Conservation (phyloP, 1,284 basidiomycete species). For the Ustilago sp. region DNA sequence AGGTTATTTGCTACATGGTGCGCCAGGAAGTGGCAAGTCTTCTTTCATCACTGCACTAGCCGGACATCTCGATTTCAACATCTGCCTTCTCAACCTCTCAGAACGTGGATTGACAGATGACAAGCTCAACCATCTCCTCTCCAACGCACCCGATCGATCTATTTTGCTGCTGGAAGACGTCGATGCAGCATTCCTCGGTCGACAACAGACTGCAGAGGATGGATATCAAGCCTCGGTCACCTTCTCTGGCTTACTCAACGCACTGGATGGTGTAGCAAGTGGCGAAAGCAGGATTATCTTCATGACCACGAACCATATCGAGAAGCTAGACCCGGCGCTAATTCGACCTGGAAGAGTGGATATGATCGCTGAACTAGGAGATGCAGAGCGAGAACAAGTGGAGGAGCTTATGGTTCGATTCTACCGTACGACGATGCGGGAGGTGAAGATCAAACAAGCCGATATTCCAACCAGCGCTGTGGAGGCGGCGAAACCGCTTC, state of each 20-base stretch:
- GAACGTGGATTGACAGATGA: constrained; percentile 97
- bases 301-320: constrained; percentile 97
- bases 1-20: constrained; percentile 94
- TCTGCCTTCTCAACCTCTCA: constrained; percentile 94
- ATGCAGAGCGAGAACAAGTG: constrained; percentile 87
- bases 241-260: constrained; percentile 97
- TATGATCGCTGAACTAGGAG: constrained; percentile 84
- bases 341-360: constrained; percentile 96
- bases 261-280: constrained; percentile 95
- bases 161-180: constrained; percentile 96
- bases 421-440: constrained; percentile 73
- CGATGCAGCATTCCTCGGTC: constrained; percentile 87
- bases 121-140: constrained; percentile 91
- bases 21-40: constrained; percentile 97
- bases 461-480: constrained; percentile 14
- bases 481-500: constrained; percentile 29
- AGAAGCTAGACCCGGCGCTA: constrained; percentile 80
- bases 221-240: constrained; percentile 78
- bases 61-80: constrained; percentile 88
- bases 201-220: constrained; percentile 56
- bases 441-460: constrained; percentile 29
- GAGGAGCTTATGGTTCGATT: constrained; percentile 84
- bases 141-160: constrained; percentile 90
- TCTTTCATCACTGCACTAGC: constrained; percentile 98
- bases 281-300: constrained; percentile 93